Evolutionary conservation across 1,139 yeast species (phyloP).

Genomic region (Candida tetrigidarum): DNA sequence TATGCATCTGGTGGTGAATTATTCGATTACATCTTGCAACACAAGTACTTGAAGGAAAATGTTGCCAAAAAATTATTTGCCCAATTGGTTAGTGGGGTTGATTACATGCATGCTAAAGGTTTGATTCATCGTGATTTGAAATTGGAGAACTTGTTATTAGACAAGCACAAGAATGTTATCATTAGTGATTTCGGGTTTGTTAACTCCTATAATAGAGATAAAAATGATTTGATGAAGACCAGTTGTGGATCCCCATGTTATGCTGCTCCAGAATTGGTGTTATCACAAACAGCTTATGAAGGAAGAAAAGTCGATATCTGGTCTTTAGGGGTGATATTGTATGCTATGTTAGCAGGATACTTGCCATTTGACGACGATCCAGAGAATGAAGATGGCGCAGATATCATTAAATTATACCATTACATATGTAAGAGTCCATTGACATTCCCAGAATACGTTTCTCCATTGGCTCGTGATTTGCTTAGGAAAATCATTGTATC

Average conservation of each 20-base stretch:
- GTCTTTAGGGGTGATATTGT: constrained; percentile 95
- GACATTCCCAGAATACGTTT: constrained; percentile 94
- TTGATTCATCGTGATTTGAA: constrained; percentile 82
- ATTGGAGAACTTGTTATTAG: constrained; percentile 71
- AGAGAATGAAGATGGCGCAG: constrained; percentile 94
- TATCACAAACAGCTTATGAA: constrained; percentile 83
- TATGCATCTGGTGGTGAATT: constrained; percentile 98
- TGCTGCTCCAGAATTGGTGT: constrained; percentile 97
- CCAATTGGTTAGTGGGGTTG: constrained; percentile 91
- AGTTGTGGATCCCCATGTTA: constrained; percentile 98
- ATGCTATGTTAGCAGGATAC: constrained; percentile 97
- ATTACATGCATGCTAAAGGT: constrained; percentile 85
- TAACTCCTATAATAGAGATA: constrained; percentile 71
- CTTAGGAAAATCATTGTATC: constrained; percentile 83
- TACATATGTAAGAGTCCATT: constrained; percentile 90
- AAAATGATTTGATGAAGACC: constrained; percentile 86
- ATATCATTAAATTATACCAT: constrained; percentile 86
- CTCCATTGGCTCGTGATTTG: constrained; percentile 90
- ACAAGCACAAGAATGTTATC: constrained; percentile 78
- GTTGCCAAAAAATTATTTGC: constrained; percentile 89
- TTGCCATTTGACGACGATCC: constrained; percentile 98
- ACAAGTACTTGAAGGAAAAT: constrained; percentile 83
- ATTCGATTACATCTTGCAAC: constrained; percentile 88
- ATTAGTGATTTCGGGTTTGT: constrained; percentile 92
- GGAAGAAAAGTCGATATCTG: constrained; percentile 97